phyloP scores from a whole-genome alignment of 2,329 filamentous ascomycete genomes.

The Eutypella sp. region DNA sequence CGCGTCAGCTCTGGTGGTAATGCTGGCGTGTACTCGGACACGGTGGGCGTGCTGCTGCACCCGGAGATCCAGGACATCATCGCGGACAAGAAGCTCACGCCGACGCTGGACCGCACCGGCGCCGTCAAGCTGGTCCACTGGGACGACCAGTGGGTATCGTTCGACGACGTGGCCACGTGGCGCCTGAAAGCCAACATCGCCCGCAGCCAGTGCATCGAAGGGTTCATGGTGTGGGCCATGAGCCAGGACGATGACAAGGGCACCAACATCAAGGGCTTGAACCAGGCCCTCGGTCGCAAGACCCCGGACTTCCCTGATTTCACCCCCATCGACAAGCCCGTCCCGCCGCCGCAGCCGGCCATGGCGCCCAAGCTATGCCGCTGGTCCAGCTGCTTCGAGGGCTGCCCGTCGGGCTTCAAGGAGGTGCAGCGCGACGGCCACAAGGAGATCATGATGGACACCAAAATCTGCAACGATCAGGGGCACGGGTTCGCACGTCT shows the following conservation, averaged over 20 bases:
- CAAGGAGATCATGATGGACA: neutral
- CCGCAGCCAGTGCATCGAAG: constrained; percentile 20
- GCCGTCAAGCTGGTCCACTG: constrained; percentile 24
- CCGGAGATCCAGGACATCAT: constrained; percentile 20
- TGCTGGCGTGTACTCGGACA: constrained; percentile 14
- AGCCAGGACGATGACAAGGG: neutral
- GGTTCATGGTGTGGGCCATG: constrained; percentile 24
- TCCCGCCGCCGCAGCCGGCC: neutral
- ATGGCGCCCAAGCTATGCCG: neutral
- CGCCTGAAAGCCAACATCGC: constrained; percentile 22
- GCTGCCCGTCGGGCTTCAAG: neutral
- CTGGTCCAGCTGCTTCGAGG: neutral
- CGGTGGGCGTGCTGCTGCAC: constrained; percentile 16
- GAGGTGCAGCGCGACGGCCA: neutral
- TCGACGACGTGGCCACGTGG: constrained; percentile 25
- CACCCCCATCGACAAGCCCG: neutral
- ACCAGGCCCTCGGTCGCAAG: neutral
- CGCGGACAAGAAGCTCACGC: constrained; percentile 1
- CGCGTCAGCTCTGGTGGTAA: constrained; percentile 14
- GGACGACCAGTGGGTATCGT: constrained; percentile 28
- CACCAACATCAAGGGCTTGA: neutral
- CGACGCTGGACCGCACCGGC: constrained; percentile 14
- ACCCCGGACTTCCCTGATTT: neutral
- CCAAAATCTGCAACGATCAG: neutral
- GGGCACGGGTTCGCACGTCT: neutral